These are phyloP conservation scores for Candida hungchunana DNA, from an alignment of 805 yeast species.

Conservation along the genomic window DNA sequence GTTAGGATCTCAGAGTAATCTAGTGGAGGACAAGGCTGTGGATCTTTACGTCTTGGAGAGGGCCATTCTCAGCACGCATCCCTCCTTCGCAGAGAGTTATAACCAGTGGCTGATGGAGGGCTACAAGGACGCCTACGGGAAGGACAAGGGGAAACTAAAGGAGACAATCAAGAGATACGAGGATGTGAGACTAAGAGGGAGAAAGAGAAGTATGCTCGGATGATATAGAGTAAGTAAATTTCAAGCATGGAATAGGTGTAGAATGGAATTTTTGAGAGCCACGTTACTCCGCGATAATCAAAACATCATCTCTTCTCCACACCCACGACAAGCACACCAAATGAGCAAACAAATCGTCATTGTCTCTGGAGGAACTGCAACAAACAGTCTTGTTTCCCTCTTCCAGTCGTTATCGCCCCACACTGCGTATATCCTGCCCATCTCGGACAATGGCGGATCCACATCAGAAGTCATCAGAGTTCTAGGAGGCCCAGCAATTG, in stretches of 20 bases:
- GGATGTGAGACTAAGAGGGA: conserved; percentile 85
- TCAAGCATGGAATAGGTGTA: too few species aligned
- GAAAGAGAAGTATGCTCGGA: conserved; percentile 95
- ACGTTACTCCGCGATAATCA: too few species aligned
- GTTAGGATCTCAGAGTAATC: conserved; percentile 65
- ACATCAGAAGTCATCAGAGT: conserved; percentile 84
- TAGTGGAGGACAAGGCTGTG: conserved; percentile 94
- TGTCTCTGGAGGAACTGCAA: conserved; percentile 84
- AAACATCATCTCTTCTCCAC: too few species aligned
- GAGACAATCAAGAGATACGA: conserved; percentile 66
- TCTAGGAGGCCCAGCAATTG: conserved; percentile 93
- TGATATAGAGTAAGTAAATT: conserved; percentile 25
- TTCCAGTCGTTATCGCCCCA: conserved; percentile 41
- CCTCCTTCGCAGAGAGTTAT: conserved; percentile 60
- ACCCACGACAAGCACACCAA: too few species aligned
- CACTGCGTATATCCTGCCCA: conserved; percentile 70
- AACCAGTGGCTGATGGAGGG: conserved; percentile 72
- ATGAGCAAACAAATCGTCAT: conserved; percentile 29
- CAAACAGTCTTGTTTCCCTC: conserved; percentile 66
- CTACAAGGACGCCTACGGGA: conserved; percentile 40
- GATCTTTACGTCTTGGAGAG: conserved; percentile 92
- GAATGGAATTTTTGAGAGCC: too few species aligned
- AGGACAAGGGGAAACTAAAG: conserved; percentile 35
- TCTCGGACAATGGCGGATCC: conserved; percentile 93
- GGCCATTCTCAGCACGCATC: conserved; percentile 89